These are phyloP conservation scores for Phytophthora pinifolia DNA, from an alignment of 352 stramenopile species.

Conservation along the genomic window DNA sequence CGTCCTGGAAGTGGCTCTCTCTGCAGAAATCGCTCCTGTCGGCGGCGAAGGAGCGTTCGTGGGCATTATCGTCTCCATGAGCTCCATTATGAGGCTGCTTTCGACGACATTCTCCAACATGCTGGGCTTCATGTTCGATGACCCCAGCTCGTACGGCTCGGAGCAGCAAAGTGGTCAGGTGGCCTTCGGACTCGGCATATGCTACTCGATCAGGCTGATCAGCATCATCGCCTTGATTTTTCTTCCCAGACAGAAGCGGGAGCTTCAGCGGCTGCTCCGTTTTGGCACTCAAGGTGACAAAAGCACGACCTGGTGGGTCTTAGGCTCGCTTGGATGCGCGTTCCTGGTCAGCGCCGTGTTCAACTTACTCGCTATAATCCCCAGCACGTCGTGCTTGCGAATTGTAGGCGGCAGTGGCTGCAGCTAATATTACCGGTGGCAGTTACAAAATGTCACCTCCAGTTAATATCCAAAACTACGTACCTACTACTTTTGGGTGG, in stretches of 20 bases:
- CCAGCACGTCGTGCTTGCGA: conserved; percentile 33
- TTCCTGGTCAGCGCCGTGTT: conserved; percentile 42
- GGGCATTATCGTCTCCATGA: conserved; percentile 54
- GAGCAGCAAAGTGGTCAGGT: conserved; percentile 29
- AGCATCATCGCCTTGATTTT: conserved; percentile 41
- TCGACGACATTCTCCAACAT: conserved; percentile 45
- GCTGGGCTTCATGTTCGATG: conserved; percentile 45
- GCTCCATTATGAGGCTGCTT: conserved; percentile 49
- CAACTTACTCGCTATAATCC: conserved; percentile 36
- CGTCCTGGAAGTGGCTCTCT: conserved; percentile 38
- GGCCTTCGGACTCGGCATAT: conserved; percentile 38
- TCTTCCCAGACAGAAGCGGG: conserved; percentile 46
- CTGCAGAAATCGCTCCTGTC: conserved; percentile 52
- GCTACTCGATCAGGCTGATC: conserved; percentile 42
- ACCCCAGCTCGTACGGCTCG: conserved; percentile 18
- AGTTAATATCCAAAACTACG: not conserved
- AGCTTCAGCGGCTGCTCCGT: conserved; percentile 42
- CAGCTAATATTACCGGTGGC: conserved; percentile 3
- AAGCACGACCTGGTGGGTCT: conserved; percentile 40
- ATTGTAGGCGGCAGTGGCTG: conserved; percentile 40
- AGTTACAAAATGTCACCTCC: not conserved
- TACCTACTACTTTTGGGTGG: no score
- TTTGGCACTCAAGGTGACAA: conserved; percentile 19
- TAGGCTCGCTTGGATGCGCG: conserved; percentile 27
- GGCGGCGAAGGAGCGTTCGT: conserved; percentile 57